Evolutionary conservation across 2,329 filamentous ascomycete genomes (phyloP).

Genomic region (Nemania serpens): DNA sequence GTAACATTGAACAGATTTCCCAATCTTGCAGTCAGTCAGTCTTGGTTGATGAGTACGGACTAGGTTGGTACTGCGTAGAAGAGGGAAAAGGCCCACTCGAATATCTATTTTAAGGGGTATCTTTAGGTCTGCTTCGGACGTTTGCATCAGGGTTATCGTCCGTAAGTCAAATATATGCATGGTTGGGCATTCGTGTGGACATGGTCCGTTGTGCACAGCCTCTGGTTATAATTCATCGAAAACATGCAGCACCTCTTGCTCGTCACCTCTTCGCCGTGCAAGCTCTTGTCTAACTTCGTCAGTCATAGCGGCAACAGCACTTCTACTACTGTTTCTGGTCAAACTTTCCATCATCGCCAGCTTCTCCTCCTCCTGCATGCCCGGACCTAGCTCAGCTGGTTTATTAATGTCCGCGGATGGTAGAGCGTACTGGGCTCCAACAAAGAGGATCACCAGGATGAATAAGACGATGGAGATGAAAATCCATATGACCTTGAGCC

Average conservation of each 20-base stretch:
- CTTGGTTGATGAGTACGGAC: background rate
- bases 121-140: background rate
- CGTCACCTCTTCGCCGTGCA: slow-evolving; percentile 31
- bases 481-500: slow-evolving; percentile 67
- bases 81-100: too few relatives aligned
- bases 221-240: slow-evolving; percentile 42
- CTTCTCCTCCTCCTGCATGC: slow-evolving; percentile 11
- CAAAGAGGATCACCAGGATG: slow-evolving; percentile 51
- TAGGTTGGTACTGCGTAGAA: background rate
- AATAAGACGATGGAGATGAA: slow-evolving; percentile 57
- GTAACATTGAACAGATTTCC: background rate
- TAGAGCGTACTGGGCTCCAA: slow-evolving; percentile 43
- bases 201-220: background rate
- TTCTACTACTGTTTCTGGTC: slow-evolving; percentile 31
- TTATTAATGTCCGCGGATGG: slow-evolving; percentile 26
- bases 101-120: slow-evolving; percentile 5
- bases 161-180: background rate
- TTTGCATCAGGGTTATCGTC: too few relatives aligned
- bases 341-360: slow-evolving; percentile 18
- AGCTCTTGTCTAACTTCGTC: slow-evolving; percentile 39
- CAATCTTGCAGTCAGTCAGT: background rate
- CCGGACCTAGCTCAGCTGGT: slow-evolving; percentile 20
- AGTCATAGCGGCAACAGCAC: slow-evolving; percentile 29
- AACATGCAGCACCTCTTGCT: slow-evolving; percentile 38
- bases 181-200: background rate